Evolutionary conservation across 2,329 filamentous ascomycete species (phyloP).

Genomic region (Mycogone perniciosa): DNA sequence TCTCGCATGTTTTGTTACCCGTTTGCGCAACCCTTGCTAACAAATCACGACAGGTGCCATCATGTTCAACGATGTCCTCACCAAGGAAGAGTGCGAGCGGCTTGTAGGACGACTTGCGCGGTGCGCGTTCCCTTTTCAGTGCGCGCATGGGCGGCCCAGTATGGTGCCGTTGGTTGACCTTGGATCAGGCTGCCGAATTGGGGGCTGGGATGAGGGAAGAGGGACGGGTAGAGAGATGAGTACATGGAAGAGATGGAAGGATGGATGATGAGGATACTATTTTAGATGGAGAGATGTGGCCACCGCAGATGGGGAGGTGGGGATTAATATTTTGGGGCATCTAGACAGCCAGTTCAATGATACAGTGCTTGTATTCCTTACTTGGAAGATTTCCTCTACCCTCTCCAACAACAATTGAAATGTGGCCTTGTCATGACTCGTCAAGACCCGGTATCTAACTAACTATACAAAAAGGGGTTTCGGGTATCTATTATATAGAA

Average conservation of each 20-base stretch:
- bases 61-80: conserved; percentile 76
- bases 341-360: too few relatives aligned
- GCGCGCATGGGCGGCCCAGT: conserved; percentile 69
- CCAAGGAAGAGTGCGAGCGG: conserved; percentile 47
- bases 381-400: too few relatives aligned
- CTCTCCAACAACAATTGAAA: too few relatives aligned
- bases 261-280: neutral
- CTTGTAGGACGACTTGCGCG: conserved; percentile 52
- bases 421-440: too few relatives aligned
- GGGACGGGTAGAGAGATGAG: neutral
- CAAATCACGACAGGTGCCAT: conserved; percentile 47
- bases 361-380: too few relatives aligned
- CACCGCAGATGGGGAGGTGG: neutral
- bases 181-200: conserved; percentile 24
- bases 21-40: neutral
- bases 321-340: too few relatives aligned
- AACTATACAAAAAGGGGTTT: too few relatives aligned
- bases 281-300: neutral
- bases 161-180: conserved; percentile 57
- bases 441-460: too few relatives aligned
- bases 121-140: conserved; percentile 73
- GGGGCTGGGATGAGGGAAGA: conserved; percentile 21
- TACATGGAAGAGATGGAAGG: conserved; percentile 21
- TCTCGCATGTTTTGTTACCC: too few relatives aligned
- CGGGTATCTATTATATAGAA: too few relatives aligned